Evolutionary conservation across 768 basidiomycete genomes (phyloP).

Genomic region (Candolleomyces aberdarensis): DNA sequence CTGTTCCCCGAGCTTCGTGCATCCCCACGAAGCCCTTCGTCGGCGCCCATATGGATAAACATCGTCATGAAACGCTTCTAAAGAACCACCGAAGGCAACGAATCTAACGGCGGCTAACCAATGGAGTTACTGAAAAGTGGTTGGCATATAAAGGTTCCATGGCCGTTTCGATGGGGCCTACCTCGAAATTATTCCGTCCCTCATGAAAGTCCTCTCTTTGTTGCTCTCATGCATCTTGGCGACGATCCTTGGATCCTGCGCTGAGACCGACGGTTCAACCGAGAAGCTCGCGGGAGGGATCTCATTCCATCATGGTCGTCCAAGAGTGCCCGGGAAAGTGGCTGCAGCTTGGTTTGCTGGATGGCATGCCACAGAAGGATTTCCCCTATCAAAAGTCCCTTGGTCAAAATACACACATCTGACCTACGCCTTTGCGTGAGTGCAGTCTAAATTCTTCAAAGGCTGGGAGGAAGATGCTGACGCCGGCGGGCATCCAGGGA

Average conservation of each 20-base stretch:
- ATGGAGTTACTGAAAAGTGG: neutral
- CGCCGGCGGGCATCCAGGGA: conserved; percentile 1
- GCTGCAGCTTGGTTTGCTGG: conserved; percentile 66
- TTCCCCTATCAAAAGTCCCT: conserved; percentile 50
- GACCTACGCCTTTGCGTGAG: conserved; percentile 71
- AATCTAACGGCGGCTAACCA: no score
- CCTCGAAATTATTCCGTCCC: neutral
- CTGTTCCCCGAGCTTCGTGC: no score
- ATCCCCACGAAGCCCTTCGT: no score
- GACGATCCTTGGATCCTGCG: neutral
- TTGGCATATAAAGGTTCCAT: neutral
- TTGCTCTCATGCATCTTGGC: neutral
- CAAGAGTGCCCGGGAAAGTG: conserved; percentile 21
- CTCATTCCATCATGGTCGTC: neutral
- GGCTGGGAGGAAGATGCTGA: neutral
- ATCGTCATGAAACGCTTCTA: no score
- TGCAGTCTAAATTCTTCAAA: conserved; percentile 14
- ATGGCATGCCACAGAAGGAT: conserved; percentile 52
- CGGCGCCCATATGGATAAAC: no score
- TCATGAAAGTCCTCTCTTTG: neutral
- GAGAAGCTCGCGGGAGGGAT: neutral
- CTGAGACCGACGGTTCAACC: neutral
- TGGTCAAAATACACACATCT: conserved; percentile 70
- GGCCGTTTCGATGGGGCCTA: neutral
- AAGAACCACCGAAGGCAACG: no score